phyloP scores from a whole-genome alignment of 176 grass and related monocot species.

The Oryza coarctata region DNA sequence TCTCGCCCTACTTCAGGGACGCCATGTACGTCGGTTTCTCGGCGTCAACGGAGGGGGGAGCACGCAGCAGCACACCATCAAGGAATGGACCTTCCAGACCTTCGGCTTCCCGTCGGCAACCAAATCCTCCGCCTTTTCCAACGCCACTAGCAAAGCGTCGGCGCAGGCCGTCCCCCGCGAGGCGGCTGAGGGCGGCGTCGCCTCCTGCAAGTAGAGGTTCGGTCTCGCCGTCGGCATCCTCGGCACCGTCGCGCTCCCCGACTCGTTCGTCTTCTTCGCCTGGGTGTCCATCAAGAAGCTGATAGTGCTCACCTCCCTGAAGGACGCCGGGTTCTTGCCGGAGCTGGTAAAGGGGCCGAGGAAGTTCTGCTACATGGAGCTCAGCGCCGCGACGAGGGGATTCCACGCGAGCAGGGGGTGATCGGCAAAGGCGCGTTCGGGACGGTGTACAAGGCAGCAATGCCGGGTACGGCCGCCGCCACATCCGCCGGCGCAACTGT shows the following conservation, averaged over 20 bases:
- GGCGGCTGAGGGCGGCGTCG: neutral
- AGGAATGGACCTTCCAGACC: slow-evolving; percentile 66
- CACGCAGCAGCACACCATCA: slow-evolving; percentile 72
- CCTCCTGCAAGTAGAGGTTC: slow-evolving; percentile 38
- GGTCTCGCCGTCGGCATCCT: slow-evolving; percentile 56
- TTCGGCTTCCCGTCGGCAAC: slow-evolving; percentile 42
- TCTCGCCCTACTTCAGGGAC: slow-evolving; percentile 45
- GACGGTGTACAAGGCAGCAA: slow-evolving; percentile 70
- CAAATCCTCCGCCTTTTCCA: slow-evolving; percentile 27
- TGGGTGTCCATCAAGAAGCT: slow-evolving; percentile 63
- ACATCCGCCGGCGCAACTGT: neutral
- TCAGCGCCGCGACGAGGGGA: slow-evolving; percentile 67
- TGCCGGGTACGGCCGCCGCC: slow-evolving; percentile 14
- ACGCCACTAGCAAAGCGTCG: slow-evolving; percentile 25
- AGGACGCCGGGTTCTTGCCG: slow-evolving; percentile 29
- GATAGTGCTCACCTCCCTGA: slow-evolving; percentile 35
- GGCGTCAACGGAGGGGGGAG: slow-evolving; percentile 74
- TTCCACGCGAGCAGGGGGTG: slow-evolving; percentile 67
- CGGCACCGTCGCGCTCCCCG: slow-evolving; percentile 53
- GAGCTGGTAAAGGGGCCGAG: slow-evolving; percentile 72
- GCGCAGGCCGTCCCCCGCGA: slow-evolving; percentile 7
- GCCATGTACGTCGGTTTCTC: slow-evolving; percentile 91
- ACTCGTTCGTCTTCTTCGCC: slow-evolving; percentile 51
- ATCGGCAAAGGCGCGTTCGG: slow-evolving; percentile 85
- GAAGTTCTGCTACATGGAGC: slow-evolving; percentile 84